Evolutionary conservation across 257 asterid genomes (phyloP).

Genomic region (Solanum dulcamara): DNA sequence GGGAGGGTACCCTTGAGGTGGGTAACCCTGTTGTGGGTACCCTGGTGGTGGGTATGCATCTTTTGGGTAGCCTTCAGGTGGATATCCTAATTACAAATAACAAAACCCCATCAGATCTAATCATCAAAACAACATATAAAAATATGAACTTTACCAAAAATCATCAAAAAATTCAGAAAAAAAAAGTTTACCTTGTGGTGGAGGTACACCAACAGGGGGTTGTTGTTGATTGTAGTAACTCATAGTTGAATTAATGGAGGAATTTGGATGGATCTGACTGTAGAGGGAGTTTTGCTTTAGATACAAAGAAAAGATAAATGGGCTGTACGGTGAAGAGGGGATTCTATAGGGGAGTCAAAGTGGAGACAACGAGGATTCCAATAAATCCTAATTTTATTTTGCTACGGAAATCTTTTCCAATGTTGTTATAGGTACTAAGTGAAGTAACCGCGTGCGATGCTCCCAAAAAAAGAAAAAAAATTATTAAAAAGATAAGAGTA

Average conservation of each 20-base stretch:
- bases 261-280: background rate
- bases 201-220: conserved; percentile 66
- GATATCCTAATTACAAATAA: conserved; percentile 32
- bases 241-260: conserved; percentile 16
- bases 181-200: conserved; percentile 47
- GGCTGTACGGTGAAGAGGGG: background rate
- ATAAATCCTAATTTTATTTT: background rate
- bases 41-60: conserved; percentile 69
- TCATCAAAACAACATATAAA: background rate
- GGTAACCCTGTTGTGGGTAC: conserved; percentile 44
- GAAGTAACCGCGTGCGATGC: background rate
- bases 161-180: background rate
- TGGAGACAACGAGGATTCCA: background rate
- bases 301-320: background rate
- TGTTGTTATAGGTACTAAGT: background rate
- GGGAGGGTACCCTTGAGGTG: conserved; percentile 38
- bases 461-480: background rate
- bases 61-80: conserved; percentile 63
- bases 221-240: conserved; percentile 63
- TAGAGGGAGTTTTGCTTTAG: background rate
- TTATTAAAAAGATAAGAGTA: too few relatives aligned
- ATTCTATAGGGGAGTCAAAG: background rate
- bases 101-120: background rate
- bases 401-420: background rate
- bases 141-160: background rate